Conservation (phyloP, 129 eudicot genomes). For the Saussurea involucrata region DNA sequence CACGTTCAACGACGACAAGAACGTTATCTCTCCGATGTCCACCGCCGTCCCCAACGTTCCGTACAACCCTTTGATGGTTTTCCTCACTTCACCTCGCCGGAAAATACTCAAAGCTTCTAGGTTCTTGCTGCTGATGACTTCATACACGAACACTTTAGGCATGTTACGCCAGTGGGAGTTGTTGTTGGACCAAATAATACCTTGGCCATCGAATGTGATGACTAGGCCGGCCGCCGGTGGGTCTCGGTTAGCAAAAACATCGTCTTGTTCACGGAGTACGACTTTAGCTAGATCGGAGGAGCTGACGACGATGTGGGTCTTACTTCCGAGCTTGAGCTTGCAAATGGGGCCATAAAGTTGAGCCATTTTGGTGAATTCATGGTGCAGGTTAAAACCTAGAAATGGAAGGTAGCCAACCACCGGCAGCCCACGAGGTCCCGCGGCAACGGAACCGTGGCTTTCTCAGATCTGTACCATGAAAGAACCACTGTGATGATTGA, state of each 20-base stretch:
- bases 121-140: not conserved
- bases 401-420: not conserved
- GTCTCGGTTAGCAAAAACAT: not conserved
- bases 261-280: not conserved
- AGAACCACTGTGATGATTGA: not conserved
- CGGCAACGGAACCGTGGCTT: not conserved
- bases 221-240: not conserved
- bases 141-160: not conserved
- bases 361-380: not conserved
- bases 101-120: not conserved
- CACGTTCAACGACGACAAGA: not conserved
- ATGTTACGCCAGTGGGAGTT: not conserved
- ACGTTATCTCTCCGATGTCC: not conserved
- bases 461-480: not conserved
- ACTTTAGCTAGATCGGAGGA: not conserved
- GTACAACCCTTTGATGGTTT: not conserved
- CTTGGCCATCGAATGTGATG: not conserved
- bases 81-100: not conserved
- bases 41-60: not conserved
- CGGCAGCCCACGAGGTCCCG: not conserved
- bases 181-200: not conserved
- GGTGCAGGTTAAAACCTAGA: not conserved
- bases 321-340: not conserved
- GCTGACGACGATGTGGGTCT: not conserved
- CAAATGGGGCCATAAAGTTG: not conserved